Base-by-base conservation (phyloP, 2,329 filamentous ascomycete species). In the Aphanoascus verrucosus region DNA sequence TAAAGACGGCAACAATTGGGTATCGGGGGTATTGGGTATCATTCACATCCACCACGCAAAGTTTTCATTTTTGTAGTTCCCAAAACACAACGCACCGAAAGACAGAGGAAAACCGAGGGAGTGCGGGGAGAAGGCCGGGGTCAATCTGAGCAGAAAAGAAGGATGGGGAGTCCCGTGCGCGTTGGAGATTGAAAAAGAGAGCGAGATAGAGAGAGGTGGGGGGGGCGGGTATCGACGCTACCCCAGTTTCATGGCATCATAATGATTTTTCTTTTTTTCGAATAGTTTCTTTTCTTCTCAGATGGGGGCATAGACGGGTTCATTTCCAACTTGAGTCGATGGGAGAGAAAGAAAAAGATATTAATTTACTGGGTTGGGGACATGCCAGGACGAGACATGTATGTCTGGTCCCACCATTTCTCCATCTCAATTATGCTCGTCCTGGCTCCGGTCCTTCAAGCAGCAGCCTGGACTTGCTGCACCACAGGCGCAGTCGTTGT, bases 381-480 rank as follows among this genome's bases (percentile, higher is more conserved):
- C 60, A 60, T 56, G 58, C 52, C 59, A 57, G 59, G 61, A 62
- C 60, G 61, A 62, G 58, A 64, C 52, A 57, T 56, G 62, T 60
- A 66, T 58, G 58, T 64, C 54, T 62, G 58, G 56, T 69, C 68
- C 69, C 68, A 71, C 68, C 67, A 71, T 58, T 69, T 67, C 61
- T 71, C 68, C 61, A 64, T 70, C 62, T 70, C 67, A 56, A 69
- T 59, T 51, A 63, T 57, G 55, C 65, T 65, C 58, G 62, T 62
- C 56, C 59, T 60, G 58, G 62, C 57, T 53, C 58, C 58, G 57
- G 57, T 58, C 60, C 58, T 69, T 72, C 66, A 72, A 62, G 69
- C 69, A 54, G 69, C 69, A 63, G 69, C 69, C 65, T 71, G 67
- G 54, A 72, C 69, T 28, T 69, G 65, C 28, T 67, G 64, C 37